phyloP scores from a whole-genome alignment of 2,329 filamentous ascomycete genomes.

The Aspergillus floridensis region DNA sequence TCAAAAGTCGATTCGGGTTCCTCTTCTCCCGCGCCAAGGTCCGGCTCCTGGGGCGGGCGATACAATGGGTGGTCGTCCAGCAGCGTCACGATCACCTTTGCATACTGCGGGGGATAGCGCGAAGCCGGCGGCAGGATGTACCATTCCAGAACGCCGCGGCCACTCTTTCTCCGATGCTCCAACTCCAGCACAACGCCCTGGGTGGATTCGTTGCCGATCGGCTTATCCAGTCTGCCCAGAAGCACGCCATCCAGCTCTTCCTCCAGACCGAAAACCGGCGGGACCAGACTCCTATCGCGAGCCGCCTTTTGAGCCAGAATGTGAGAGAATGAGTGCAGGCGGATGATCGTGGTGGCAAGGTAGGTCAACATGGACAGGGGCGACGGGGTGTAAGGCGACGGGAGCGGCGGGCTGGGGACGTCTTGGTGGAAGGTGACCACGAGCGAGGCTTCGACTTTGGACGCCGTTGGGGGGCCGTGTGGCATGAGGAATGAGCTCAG shows the following conservation, averaged over 20 bases:
- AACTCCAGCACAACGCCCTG: conserved; percentile 72
- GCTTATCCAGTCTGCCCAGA: conserved; percentile 56
- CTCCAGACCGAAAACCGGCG: conserved; percentile 74
- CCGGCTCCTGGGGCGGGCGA: conserved; percentile 46
- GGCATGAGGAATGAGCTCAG: conserved; percentile 69
- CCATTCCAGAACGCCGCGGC: conserved; percentile 70
- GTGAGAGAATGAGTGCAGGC: conserved; percentile 69
- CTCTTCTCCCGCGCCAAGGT: conserved; percentile 47
- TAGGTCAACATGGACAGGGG: conserved; percentile 73
- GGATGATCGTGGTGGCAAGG: conserved; percentile 83
- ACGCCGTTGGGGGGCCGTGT: conserved; percentile 21
- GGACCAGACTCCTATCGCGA: conserved; percentile 68
- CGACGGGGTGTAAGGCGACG: conserved; percentile 54
- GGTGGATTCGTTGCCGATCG: conserved; percentile 37
- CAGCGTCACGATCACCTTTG: conserved; percentile 56
- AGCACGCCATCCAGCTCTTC: conserved; percentile 78
- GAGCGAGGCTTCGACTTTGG: conserved; percentile 58
- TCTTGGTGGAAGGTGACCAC: conserved; percentile 81
- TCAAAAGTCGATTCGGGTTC: conserved; percentile 76
- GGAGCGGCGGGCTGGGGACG: conserved; percentile 56
- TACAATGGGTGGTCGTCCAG: conserved; percentile 77
- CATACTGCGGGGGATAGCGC: conserved; percentile 45
- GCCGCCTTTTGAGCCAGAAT: conserved; percentile 73
- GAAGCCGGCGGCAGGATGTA: conserved; percentile 55
- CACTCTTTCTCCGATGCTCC: conserved; percentile 82